These are phyloP conservation scores for Claviceps quebecensis DNA, from an alignment of 2,329 filamentous ascomycete species.

Conservation along the genomic window DNA sequence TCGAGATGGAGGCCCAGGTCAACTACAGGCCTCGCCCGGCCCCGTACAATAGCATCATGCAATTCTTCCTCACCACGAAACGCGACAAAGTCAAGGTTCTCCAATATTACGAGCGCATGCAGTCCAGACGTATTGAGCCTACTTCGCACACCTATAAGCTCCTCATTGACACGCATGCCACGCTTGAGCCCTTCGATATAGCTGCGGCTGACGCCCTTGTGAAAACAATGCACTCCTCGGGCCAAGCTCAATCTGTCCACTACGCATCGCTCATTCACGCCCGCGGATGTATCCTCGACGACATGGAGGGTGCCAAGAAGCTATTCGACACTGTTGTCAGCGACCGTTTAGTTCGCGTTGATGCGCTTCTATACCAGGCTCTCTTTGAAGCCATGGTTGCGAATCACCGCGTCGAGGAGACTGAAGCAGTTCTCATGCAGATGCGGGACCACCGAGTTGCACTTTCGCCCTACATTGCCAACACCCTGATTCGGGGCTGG, in stretches of 20 bases:
- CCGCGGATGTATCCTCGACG: constrained; percentile 84
- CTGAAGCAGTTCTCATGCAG: constrained; percentile 56
- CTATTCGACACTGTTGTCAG: constrained; percentile 72
- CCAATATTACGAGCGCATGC: constrained; percentile 91
- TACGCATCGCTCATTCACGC: constrained; percentile 94
- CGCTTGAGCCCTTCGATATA: constrained; percentile 84
- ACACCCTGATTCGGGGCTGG: constrained; percentile 96
- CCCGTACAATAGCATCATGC: constrained; percentile 98
- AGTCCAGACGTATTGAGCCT: constrained; percentile 68
- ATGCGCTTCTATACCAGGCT: constrained; percentile 86
- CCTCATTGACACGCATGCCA: constrained; percentile 87
- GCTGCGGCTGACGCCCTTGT: constrained; percentile 72
- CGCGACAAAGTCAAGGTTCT: constrained; percentile 89
- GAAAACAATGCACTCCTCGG: constrained; percentile 58
- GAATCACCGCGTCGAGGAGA: constrained; percentile 71
- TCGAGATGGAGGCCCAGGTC: constrained; percentile 97
- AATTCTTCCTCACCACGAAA: constrained; percentile 97
- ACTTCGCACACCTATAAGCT: constrained; percentile 97
- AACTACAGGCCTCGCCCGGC: constrained; percentile 98
- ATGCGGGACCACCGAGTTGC: constrained; percentile 66
- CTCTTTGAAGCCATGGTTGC: constrained; percentile 96
- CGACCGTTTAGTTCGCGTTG: constrained; percentile 51
- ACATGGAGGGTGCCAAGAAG: constrained; percentile 68
- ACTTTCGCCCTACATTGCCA: constrained; percentile 94
- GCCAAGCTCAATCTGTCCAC: constrained; percentile 82